phyloP scores from a whole-genome alignment of 2,329 filamentous ascomycete species.

The Alternaria triticimaculans region DNA sequence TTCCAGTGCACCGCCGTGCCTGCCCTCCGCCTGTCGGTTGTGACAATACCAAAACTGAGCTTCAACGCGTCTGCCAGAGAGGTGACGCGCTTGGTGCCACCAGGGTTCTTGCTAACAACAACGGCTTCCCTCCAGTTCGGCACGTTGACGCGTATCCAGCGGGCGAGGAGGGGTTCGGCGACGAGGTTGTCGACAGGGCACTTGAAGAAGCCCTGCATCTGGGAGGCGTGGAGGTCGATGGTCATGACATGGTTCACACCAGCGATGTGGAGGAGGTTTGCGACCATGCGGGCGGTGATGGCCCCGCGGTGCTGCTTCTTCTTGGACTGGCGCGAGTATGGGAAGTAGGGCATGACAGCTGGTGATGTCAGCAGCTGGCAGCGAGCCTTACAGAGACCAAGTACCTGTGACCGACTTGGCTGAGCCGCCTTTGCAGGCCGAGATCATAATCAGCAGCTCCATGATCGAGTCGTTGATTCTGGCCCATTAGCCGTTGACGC shows the following conservation, averaged over 20 bases:
- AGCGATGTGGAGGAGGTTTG: conserved; percentile 90
- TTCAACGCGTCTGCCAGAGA: conserved; percentile 95
- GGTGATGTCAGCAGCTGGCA: conserved; percentile 22
- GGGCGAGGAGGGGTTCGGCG: conserved; percentile 91
- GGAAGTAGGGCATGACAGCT: conserved; percentile 94
- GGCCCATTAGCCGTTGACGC: conserved; percentile 32
- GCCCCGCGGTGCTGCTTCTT: conserved; percentile 97
- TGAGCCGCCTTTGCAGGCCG: conserved; percentile 96
- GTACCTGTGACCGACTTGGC: conserved; percentile 94
- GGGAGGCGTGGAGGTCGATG: conserved; percentile 87
- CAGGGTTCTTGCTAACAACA: conserved; percentile 97
- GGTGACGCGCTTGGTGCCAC: conserved; percentile 95
- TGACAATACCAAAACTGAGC: conserved; percentile 96
- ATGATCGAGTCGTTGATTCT: conserved; percentile 98
- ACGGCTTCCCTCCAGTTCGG: conserved; percentile 88
- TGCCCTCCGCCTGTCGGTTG: conserved; percentile 69
- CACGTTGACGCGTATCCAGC: conserved; percentile 93
- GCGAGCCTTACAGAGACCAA: conserved; percentile 36
- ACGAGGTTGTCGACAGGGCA: conserved; percentile 97
- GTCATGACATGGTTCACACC: conserved; percentile 98
- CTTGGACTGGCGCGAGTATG: conserved; percentile 99
- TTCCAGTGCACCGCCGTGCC: conserved; percentile 64
- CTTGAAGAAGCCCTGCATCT: conserved; percentile 99
- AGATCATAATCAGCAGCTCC: conserved; percentile 99
- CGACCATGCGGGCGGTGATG: conserved; percentile 96